These are phyloP conservation scores for Polyporus arcularius DNA, from an alignment of 768 basidiomycete genomes.

Conservation along the genomic window DNA sequence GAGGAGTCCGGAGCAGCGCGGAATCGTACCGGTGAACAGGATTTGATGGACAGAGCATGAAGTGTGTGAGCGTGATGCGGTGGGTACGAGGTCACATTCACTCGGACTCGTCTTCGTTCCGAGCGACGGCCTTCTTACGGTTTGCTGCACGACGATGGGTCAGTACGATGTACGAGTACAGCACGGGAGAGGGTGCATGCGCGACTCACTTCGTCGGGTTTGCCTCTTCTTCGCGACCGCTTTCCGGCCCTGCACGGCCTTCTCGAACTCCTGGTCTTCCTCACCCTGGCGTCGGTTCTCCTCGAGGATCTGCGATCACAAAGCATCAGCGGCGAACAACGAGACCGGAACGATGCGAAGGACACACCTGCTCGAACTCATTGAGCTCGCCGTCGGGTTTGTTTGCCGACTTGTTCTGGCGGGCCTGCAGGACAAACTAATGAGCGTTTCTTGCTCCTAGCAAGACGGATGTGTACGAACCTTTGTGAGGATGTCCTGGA, in stretches of 20 bases:
- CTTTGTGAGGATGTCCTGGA: conserved; percentile 91
- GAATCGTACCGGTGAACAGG: too few relatives aligned
- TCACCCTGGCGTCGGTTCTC: conserved; percentile 83
- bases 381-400: conserved; percentile 93
- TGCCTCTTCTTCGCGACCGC: conserved; percentile 77
- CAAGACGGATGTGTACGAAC: conserved; percentile 36
- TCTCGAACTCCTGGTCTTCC: conserved; percentile 90
- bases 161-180: too few relatives aligned
- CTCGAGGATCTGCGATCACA: conserved; percentile 66
- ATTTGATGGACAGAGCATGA: too few relatives aligned
- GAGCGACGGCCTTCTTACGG: conserved; percentile 17
- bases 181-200: neutral
- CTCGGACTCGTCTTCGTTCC: conserved; percentile 12
- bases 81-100: neutral
- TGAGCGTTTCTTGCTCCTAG: neutral
- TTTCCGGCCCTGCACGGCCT: conserved; percentile 80
- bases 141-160: conserved; percentile 1
- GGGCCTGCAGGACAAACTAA: conserved; percentile 48
- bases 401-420: conserved; percentile 87
- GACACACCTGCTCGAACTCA: conserved; percentile 84
- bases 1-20: too few relatives aligned
- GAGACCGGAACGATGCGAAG: neutral
- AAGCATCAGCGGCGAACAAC: neutral
- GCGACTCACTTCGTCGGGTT: conserved; percentile 44
- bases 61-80: too few relatives aligned